A percentile compares a stretch with the other conserved stretches of the same genome.
Evolutionary conservation across 129 eudicot genomes (phyloP).

Genomic region (Gnaphalium uliginosum): DNA sequence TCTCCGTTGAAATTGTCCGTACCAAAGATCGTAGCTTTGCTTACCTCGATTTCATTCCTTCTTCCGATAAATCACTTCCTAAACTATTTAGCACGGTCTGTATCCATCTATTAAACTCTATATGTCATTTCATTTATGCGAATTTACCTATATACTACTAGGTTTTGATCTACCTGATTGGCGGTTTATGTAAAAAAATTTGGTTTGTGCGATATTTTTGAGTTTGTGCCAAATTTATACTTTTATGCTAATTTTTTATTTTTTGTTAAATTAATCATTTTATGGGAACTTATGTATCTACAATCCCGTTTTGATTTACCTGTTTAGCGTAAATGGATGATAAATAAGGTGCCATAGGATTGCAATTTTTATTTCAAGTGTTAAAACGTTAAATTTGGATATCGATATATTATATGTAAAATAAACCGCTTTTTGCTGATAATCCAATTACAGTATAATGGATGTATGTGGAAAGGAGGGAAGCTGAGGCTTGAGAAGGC

Average conservation of each 20-base stretch:
- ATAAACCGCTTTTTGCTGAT: too few relatives aligned
- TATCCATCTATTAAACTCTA: slow-evolving; percentile 21
- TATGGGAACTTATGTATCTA: not conserved
- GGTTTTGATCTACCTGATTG: too few relatives aligned
- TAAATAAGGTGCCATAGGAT: too few relatives aligned
- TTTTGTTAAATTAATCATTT: too few relatives aligned
- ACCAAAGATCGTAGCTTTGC: slow-evolving; percentile 93
- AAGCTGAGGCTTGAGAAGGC: slow-evolving; percentile 88
- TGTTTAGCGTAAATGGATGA: too few relatives aligned
- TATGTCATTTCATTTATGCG: too few relatives aligned
- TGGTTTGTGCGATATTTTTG: not conserved
- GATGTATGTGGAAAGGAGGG: slow-evolving; percentile 98
- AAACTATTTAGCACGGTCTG: slow-evolving; percentile 92
- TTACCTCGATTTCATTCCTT: slow-evolving; percentile 78
- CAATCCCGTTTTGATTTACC: not conserved
- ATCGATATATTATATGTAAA: too few relatives aligned
- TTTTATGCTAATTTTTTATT: too few relatives aligned
- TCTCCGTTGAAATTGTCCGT: slow-evolving; percentile 64
- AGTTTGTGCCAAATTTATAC: not conserved
- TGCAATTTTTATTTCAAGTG: too few relatives aligned
- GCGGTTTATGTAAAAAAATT: too few relatives aligned
- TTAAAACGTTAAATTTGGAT: too few relatives aligned
- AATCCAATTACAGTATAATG: slow-evolving; percentile 64
- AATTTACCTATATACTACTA: too few relatives aligned
- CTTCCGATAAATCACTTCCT: slow-evolving; percentile 68